Evolutionary conservation across 2,329 filamentous ascomycete genomes (phyloP).

Genomic region (Berkeleyomyces basicola): DNA sequence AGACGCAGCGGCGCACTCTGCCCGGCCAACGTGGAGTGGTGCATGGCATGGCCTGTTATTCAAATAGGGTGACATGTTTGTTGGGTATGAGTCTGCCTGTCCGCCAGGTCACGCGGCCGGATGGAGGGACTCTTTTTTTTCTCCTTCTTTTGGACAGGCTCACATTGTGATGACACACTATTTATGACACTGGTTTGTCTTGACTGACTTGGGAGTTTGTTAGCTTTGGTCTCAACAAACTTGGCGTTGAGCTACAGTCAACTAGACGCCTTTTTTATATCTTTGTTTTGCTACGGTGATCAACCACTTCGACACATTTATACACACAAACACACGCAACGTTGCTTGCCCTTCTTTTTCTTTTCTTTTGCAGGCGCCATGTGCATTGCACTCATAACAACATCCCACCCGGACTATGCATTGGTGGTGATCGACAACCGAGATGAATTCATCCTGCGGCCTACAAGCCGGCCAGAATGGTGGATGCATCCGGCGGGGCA

Average conservation of each 20-base stretch:
- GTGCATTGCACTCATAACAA: constrained; percentile 66
- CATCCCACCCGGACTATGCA: constrained; percentile 57
- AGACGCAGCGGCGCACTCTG: not conserved
- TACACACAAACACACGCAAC: not conserved
- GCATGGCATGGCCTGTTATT: not conserved
- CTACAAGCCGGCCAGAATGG: constrained; percentile 48
- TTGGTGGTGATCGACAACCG: constrained; percentile 64
- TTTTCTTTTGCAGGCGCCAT: constrained; percentile 26
- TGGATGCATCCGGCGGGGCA: constrained; percentile 34
- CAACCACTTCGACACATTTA: not conserved
- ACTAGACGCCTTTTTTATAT: not conserved
- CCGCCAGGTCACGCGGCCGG: not conserved
- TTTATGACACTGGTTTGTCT: not conserved
- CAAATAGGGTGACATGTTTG: not conserved
- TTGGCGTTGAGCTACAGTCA: not conserved
- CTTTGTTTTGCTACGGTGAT: not conserved
- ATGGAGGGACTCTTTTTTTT: not conserved
- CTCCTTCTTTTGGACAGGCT: not conserved
- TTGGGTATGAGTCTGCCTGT: not conserved
- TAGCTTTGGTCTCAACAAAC: not conserved
- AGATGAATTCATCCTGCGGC: constrained; percentile 53
- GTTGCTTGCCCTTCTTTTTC: not conserved
- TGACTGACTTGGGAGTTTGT: not conserved
- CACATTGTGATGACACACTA: not conserved
- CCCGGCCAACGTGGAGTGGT: not conserved